Conservation (phyloP, 345 rosid species). For the Camelina neglecta region DNA sequence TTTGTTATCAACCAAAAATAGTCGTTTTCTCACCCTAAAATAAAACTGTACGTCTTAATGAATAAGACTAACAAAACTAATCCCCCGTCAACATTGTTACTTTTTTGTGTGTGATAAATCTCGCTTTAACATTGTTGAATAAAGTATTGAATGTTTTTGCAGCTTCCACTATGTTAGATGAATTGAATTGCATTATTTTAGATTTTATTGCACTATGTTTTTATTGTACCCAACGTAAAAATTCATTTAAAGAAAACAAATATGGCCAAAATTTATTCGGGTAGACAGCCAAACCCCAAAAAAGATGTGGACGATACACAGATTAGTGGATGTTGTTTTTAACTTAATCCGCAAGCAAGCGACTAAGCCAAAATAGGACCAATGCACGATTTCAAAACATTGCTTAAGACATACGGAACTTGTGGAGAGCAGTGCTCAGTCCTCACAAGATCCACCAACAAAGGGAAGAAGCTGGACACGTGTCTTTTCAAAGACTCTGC, state of each 20-base stretch:
- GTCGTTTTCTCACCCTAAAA: too few relatives aligned
- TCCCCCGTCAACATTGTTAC: too few relatives aligned
- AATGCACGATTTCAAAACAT: constrained; percentile 79
- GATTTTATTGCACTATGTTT: too few relatives aligned
- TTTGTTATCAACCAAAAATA: too few relatives aligned
- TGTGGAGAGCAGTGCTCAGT: constrained; percentile 88
- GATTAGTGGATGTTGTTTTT: not conserved
- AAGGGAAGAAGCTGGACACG: constrained; percentile 62
- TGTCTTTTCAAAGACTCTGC: constrained; percentile 61
- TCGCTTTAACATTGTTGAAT: too few relatives aligned
- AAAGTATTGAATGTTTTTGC: too few relatives aligned
- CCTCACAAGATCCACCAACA: constrained; percentile 79
- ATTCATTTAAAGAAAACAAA: constrained; percentile 18
- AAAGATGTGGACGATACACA: constrained; percentile 14
- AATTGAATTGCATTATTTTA: too few relatives aligned
- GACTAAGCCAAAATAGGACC: constrained; percentile 59
- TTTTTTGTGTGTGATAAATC: too few relatives aligned
- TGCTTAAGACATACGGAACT: constrained; percentile 64
- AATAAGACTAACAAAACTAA: too few relatives aligned
- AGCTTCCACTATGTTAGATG: too few relatives aligned
- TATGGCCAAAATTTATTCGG: constrained; percentile 41
- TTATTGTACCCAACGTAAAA: not conserved
- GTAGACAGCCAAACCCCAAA: constrained; percentile 25
- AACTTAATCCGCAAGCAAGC: constrained; percentile 32
- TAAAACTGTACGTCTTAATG: too few relatives aligned